A percentile compares a stretch with the other conserved stretches of the same genome.
Conservation (phyloP, 805 yeast species). For the Ogataea corticis region DNA sequence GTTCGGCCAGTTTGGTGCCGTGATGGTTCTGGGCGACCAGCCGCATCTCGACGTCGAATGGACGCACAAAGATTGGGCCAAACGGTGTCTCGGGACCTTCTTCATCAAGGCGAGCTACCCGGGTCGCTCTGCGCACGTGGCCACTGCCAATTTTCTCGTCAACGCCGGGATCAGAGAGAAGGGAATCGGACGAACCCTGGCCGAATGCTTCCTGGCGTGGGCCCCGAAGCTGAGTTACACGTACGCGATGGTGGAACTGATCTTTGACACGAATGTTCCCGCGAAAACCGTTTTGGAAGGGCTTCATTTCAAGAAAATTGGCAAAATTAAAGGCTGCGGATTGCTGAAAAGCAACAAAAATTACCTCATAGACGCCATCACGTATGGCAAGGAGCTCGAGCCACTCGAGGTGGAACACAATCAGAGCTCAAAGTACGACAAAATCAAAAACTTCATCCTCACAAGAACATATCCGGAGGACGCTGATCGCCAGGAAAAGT, state of each 20-base stretch:
- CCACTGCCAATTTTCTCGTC: conserved; percentile 84
- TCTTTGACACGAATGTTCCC: conserved; percentile 84
- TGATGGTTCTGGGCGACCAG: conserved; percentile 75
- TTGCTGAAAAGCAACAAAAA: conserved; percentile 79
- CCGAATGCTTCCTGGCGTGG: conserved; percentile 87
- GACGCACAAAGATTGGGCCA: conserved; percentile 74
- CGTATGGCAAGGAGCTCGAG: conserved; percentile 79
- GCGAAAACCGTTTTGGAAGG: conserved; percentile 79
- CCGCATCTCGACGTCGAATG: conserved; percentile 43
- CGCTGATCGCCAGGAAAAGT: conserved; percentile 80
- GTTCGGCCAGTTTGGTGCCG: conserved; percentile 84
- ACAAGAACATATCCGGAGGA: conserved; percentile 85
- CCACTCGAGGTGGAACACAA: conserved; percentile 44
- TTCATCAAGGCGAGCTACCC: conserved; percentile 86
- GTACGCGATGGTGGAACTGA: conserved; percentile 77
- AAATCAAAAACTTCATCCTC: conserved; percentile 72
- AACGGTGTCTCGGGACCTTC: conserved; percentile 87
- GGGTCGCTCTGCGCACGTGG: conserved; percentile 90
- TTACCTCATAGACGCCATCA: conserved; percentile 77
- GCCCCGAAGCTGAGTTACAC: conserved; percentile 87
- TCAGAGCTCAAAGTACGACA: conserved; percentile 57
- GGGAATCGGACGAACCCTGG: conserved; percentile 84
- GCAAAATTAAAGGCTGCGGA: conserved; percentile 85
- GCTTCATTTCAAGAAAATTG: conserved; percentile 73
- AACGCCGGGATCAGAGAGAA: conserved; percentile 91